phyloP scores from a whole-genome alignment of 2,329 filamentous ascomycete species.

The Pestalotiopsis fici region DNA sequence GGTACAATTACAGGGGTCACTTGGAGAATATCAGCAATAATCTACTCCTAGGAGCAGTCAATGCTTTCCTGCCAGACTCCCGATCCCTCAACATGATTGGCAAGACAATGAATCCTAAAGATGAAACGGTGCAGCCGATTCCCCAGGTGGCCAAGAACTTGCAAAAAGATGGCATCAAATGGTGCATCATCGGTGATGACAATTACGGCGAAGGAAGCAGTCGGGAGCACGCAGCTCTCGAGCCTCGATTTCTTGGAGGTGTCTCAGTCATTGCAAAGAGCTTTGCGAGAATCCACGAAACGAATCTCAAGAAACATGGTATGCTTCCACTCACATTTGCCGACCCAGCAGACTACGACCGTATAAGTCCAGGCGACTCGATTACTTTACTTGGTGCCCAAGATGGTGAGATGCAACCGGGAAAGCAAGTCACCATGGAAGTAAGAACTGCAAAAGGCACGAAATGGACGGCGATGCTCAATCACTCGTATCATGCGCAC shows the following conservation, averaged over 20 bases:
- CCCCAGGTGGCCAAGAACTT: conserved; percentile 95
- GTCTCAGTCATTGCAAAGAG: conserved; percentile 93
- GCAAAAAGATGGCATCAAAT: conserved; percentile 93
- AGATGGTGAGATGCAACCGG: conserved; percentile 86
- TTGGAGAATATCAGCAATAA: conserved; percentile 99
- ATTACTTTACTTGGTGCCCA: conserved; percentile 71
- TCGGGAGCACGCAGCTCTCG: conserved; percentile 96
- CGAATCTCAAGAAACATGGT: conserved; percentile 99
- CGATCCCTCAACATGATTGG: conserved; percentile 93
- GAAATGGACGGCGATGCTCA: conserved; percentile 79
- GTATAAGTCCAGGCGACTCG: conserved; percentile 89
- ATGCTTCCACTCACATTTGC: conserved; percentile 98
- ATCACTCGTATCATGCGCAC: conserved; percentile 96
- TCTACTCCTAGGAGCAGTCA: conserved; percentile 97
- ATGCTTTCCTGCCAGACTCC: conserved; percentile 45
- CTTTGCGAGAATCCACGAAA: conserved; percentile 99
- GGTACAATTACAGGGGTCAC: conserved; percentile 98
- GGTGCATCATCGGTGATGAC: conserved; percentile 99
- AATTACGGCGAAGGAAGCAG: conserved; percentile 99
- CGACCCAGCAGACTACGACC: conserved; percentile 96
- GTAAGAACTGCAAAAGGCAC: conserved; percentile 89
- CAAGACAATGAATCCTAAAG: conserved; percentile 91
- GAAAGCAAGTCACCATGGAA: conserved; percentile 87
- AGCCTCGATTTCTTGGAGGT: conserved; percentile 95
- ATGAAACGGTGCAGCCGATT: conserved; percentile 80